Base-by-base conservation (phyloP, 1,139 yeast species). In the Taphrina confusa region DNA sequence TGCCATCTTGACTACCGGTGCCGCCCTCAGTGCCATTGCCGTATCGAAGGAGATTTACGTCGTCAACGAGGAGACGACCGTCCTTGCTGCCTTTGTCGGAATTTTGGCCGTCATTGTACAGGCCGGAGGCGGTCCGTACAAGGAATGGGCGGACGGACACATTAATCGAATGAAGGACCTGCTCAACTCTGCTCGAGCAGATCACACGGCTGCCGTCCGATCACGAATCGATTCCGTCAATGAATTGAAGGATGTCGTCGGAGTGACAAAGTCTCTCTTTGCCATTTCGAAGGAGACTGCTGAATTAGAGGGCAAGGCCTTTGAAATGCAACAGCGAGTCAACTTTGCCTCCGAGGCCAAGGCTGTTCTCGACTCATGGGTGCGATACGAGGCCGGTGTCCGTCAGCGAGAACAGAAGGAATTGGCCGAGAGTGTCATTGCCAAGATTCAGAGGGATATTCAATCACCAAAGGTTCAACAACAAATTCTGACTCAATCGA, bases 301-400 rank as follows among this genome's bases (percentile, higher is more conserved):
- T 68, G 82, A 87, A 78, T 82, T 90, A 71, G 98, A 92, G 82
- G 95, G 97, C 66, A 82, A 89, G 77, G 83, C 92, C 58, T 92
- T 91, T 71, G 96, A 86, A 77, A 82, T 87, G 75, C 87, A 90
- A 81, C 98, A 92, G 80, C 78, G 84, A 74, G 89, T 88, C 68
- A 92, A 85, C 66, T 82, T 89, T 69, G 92, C 95, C 64, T 70
- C 78, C 65, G 96, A 90, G 80, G 97, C 97, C 72, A 90, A 87
- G 80, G 78, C 95, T 63, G 95, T 92, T 64, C 84, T 92, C 74
- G 98, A 92, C 78, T 89, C 97, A 36, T 92, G 98, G 98, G 97
- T 90, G 70, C 89, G 97, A 84, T 89, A 87, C 77, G 98, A 92
- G 81, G 86, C 89, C 69, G 91, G 89, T 74, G 94, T 91, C 71